phyloP scores from a whole-genome alignment of 2,329 filamentous ascomycete species.

The Sarocladiaceae sp. region DNA sequence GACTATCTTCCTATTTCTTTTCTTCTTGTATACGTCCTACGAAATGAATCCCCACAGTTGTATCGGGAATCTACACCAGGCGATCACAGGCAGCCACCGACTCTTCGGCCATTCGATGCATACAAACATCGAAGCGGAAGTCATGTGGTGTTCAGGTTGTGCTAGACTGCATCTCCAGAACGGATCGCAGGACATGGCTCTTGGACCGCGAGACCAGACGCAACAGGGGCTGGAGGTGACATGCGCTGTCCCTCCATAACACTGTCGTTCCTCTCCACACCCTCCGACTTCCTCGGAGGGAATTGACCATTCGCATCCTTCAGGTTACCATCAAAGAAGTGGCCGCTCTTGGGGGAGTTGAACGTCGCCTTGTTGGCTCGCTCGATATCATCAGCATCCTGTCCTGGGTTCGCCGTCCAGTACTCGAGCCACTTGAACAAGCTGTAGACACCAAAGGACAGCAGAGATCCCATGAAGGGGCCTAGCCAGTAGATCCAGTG shows the following conservation, averaged over 20 bases:
- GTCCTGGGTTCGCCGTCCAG: conserved; percentile 41
- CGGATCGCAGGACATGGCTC: too few species aligned
- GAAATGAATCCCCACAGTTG: background rate
- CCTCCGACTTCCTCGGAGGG: background rate
- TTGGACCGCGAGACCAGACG: background rate
- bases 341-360: background rate
- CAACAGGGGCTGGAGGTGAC: background rate
- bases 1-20: background rate
- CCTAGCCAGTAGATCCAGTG: conserved; percentile 53
- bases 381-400: conserved; percentile 34
- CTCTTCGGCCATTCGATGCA: too few species aligned
- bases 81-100: too few species aligned
- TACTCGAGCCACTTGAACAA: conserved; percentile 46
- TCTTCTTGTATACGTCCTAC: background rate
- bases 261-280: background rate
- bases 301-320: conserved; percentile 5
- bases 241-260: conserved; percentile 1
- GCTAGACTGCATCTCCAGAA: too few species aligned
- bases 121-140: too few species aligned
- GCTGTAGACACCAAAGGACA: conserved; percentile 45
- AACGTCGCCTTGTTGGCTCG: conserved; percentile 4
- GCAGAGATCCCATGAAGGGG: conserved; percentile 40
- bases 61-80: too few species aligned
- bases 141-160: too few species aligned
- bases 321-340: conserved; percentile 6